Evolutionary conservation across 2,329 filamentous ascomycete genomes (phyloP).

Genomic region (Xenosphaeropsis pyriputrescens): DNA sequence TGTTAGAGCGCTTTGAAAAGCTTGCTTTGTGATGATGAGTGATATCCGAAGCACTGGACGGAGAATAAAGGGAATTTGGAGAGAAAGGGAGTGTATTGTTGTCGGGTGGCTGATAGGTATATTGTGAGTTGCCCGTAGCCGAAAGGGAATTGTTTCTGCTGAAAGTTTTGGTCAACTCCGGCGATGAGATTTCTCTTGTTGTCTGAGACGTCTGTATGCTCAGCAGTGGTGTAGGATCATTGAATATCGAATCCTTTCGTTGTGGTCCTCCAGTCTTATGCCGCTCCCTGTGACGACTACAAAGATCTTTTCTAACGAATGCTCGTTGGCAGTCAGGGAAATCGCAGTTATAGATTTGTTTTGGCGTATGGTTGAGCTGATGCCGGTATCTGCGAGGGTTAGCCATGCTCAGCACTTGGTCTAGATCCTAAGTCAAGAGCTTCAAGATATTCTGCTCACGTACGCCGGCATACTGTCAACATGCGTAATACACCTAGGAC

Average conservation of each 20-base stretch:
- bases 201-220: slow-evolving; percentile 10
- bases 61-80: slow-evolving; percentile 12
- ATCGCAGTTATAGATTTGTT: slow-evolving; percentile 88
- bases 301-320: slow-evolving; percentile 88
- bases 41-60: slow-evolving; percentile 12
- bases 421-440: no score
- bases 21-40: slow-evolving; percentile 4
- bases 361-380: slow-evolving; percentile 89
- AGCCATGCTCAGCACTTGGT: no score
- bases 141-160: no score
- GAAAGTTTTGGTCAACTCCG: slow-evolving; percentile 10
- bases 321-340: slow-evolving; percentile 80
- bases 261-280: slow-evolving; percentile 70
- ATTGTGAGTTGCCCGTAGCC: no score
- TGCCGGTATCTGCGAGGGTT: slow-evolving; percentile 52
- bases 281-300: slow-evolving; percentile 70
- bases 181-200: slow-evolving; percentile 13
- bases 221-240: slow-evolving; percentile 24
- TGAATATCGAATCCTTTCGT: slow-evolving; percentile 54
- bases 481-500: no score
- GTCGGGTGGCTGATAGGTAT: slow-evolving; percentile 9
- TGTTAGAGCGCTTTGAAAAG: slow-evolving; percentile 15
- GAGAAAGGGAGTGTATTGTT: slow-evolving; percentile 14
- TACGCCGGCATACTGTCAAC: no score
- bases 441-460: no score